Conservation (phyloP, 306 rosid genomes). For the Abrus pulchellus region DNA sequence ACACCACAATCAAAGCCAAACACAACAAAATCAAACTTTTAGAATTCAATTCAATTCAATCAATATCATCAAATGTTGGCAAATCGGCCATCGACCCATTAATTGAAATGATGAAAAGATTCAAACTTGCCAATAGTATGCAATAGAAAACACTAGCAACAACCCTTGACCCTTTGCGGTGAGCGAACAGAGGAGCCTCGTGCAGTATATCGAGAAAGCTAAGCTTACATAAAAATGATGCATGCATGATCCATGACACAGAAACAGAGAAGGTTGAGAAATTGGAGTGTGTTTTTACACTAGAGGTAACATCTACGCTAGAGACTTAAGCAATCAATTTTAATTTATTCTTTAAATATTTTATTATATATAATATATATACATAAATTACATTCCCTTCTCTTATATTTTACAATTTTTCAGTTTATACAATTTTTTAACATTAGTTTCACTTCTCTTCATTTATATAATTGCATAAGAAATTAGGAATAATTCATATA, state of each 20-base stretch:
- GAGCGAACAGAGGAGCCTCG: constrained; percentile 94
- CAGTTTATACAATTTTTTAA: no score
- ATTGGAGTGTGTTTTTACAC: constrained; percentile 11
- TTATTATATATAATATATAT: no score
- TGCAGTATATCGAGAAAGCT: constrained; percentile 96
- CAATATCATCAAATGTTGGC: background rate
- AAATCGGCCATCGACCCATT: constrained; percentile 28
- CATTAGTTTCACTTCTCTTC: no score
- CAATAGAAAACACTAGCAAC: constrained; percentile 87
- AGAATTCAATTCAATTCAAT: constrained; percentile 30
- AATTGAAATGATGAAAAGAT: background rate
- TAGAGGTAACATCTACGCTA: no score
- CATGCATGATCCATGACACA: background rate
- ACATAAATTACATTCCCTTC: no score
- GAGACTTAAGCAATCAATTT: no score
- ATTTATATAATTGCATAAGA: no score
- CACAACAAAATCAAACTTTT: background rate
- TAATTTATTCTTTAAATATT: no score
- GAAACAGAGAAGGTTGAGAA: constrained; percentile 13
- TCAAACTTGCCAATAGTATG: constrained; percentile 68
- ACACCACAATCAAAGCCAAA: background rate
- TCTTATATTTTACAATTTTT: no score
- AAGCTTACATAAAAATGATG: background rate
- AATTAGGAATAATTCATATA: no score
- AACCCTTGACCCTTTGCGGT: constrained; percentile 83